Percentiles rank a stretch among this genome's conserved stretches.
These are phyloP conservation scores for Kwoniella newhampshirensis DNA, from an alignment of 768 basidiomycete genomes.

Conservation along the genomic window DNA sequence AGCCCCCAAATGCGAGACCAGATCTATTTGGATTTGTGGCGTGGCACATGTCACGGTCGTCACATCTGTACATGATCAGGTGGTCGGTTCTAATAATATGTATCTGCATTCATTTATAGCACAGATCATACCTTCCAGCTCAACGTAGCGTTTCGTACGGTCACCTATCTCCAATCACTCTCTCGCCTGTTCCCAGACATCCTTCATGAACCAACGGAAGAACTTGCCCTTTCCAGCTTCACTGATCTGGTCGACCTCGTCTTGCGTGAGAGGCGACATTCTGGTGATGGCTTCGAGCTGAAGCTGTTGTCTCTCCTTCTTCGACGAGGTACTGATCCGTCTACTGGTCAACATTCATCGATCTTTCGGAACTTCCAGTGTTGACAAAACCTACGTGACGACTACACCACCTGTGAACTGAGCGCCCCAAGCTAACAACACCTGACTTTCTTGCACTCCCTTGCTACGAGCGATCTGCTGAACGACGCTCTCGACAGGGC, in stretches of 20 bases:
- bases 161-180: slow-evolving; percentile 2
- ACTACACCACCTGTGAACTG: slow-evolving; percentile 14
- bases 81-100: too few species aligned
- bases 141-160: too few species aligned
- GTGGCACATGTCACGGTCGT: too few species aligned
- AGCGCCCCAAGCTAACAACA: slow-evolving; percentile 23
- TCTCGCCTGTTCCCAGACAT: slow-evolving; percentile 41
- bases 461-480: slow-evolving; percentile 20
- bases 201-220: slow-evolving; percentile 29
- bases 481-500: slow-evolving; percentile 23
- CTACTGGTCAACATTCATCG: neutral
- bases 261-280: slow-evolving; percentile 13
- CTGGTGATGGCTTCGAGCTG: slow-evolving; percentile 36
- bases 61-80: too few species aligned
- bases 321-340: slow-evolving; percentile 29
- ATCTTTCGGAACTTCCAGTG: too few species aligned
- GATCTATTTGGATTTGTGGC: too few species aligned
- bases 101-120: too few species aligned
- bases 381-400: slow-evolving; percentile 16
- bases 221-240: slow-evolving; percentile 30
- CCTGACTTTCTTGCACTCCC: slow-evolving; percentile 23
- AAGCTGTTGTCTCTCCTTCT: slow-evolving; percentile 32
- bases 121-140: too few species aligned
- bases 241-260: slow-evolving; percentile 33
- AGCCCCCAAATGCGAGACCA: too few species aligned